Base-by-base conservation (phyloP, 2,329 filamentous ascomycete species). In the Colletotrichum orbiculare region DNA sequence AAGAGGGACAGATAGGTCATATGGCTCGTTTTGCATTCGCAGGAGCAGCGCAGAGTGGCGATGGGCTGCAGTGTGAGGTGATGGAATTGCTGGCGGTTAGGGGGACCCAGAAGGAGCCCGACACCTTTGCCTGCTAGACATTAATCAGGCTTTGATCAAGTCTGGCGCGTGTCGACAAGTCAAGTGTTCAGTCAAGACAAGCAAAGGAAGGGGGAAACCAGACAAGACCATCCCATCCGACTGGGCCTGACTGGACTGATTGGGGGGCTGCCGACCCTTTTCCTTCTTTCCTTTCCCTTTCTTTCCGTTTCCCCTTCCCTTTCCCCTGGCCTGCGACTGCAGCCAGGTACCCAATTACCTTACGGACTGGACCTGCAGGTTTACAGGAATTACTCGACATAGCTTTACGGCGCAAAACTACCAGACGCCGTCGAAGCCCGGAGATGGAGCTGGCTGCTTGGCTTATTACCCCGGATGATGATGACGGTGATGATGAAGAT, bases 1-100 rank as follows among this genome's bases (percentile, higher is more conserved):
- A 66, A 64, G 48, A 64, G 54, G 64, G 60, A 63, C 54, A 25
- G 39, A 4, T 4, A 34, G 64, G 48, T 52, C 64, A 46, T 64
- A 33, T 59, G 25, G 25, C 25, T 25, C 25, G 25, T 25, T 25
- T 25, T 25, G 25, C 25, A 25, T 5, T 25, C 25, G 25, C 25
- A 25, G 25, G 25, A 25, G 59, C 54, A 45, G 59, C 50, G 64
- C 54, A 64, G 34, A 59, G 64, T 64, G 60, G 64, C 60, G 50
- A 59, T 48, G 42, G 63, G 35, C 39, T n/a, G 50, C 13, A 43
- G 33, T 48, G 25, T 25, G 25, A 53, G 38, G 54, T 64, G 59
- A 64, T 50, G 60, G 60, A 64, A 59, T 58, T 25, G 25, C 25
- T 25, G 54, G 45, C 17, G 49, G 42, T 45, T 39, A 41, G 33